These are phyloP conservation scores for Monilinia polystroma DNA, from an alignment of 2,329 filamentous ascomycete genomes.

Conservation along the genomic window DNA sequence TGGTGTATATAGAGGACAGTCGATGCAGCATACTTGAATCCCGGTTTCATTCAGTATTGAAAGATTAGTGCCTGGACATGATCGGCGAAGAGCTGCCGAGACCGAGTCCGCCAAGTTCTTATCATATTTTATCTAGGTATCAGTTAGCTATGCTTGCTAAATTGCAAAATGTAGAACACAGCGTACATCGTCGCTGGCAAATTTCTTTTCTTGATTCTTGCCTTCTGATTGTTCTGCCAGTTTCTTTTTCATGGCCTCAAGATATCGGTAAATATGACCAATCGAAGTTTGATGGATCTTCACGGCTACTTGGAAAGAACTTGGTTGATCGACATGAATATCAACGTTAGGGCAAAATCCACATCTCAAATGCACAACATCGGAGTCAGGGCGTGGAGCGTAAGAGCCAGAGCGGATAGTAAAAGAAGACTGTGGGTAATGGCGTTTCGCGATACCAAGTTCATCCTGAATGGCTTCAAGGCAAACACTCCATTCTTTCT, in stretches of 20 bases:
- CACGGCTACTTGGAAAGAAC: no score
- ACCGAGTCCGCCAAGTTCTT: not conserved
- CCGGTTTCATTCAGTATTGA: fast-evolving
- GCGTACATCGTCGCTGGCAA: not conserved
- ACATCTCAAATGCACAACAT: not conserved
- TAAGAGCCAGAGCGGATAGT: not conserved
- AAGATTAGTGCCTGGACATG: not conserved
- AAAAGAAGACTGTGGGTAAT: not conserved
- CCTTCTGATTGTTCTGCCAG: not conserved
- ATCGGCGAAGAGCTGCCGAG: not conserved
- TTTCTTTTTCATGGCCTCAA: not conserved
- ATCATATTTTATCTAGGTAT: not conserved
- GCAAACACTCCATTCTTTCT: not conserved
- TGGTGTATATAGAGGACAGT: no score
- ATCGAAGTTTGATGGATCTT: not conserved
- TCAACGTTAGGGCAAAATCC: not conserved
- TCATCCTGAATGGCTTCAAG: not conserved
- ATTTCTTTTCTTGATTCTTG: not conserved
- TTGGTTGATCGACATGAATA: no score
- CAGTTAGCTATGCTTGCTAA: not conserved
- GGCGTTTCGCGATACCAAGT: not conserved
- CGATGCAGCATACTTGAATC: not conserved
- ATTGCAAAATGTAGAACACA: not conserved
- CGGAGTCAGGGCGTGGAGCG: not conserved
- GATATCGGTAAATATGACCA: not conserved